phyloP scores from a whole-genome alignment of 768 basidiomycete species.

The Calocybe gangraenosa region DNA sequence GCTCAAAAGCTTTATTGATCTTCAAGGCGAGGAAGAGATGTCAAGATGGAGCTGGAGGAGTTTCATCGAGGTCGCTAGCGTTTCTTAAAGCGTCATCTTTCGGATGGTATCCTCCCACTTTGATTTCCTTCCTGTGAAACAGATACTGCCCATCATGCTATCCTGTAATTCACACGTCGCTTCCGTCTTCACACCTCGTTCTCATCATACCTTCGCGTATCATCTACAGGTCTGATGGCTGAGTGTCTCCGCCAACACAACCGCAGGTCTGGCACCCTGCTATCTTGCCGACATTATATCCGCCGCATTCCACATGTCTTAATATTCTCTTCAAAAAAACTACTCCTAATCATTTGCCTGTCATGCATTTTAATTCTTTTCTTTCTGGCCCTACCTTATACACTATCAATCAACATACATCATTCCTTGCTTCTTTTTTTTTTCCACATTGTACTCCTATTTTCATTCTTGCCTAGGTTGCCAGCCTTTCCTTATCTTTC shows the following conservation, averaged over 20 bases:
- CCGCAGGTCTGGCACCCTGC: no score
- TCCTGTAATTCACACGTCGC: no score
- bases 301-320: background rate
- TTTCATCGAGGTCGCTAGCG: constrained; percentile 53
- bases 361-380: background rate
- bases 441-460: no score
- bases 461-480: no score
- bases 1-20: constrained; percentile 62
- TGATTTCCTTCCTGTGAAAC: no score
- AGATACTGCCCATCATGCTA: background rate
- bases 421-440: no score
- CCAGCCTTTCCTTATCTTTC: no score
- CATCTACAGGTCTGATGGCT: no score
- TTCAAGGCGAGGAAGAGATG: constrained; percentile 42
- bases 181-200: background rate
- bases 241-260: background rate
- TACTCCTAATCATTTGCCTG: background rate
- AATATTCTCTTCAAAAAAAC: background rate
- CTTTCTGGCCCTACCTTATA: no score
- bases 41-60: constrained; percentile 55
- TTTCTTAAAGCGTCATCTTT: constrained; percentile 20
- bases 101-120: background rate
- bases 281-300: background rate
- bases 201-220: no score
- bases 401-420: background rate